Conservation (phyloP, 2,329 filamentous ascomycete genomes). For the Ascochyta rabiei region DNA sequence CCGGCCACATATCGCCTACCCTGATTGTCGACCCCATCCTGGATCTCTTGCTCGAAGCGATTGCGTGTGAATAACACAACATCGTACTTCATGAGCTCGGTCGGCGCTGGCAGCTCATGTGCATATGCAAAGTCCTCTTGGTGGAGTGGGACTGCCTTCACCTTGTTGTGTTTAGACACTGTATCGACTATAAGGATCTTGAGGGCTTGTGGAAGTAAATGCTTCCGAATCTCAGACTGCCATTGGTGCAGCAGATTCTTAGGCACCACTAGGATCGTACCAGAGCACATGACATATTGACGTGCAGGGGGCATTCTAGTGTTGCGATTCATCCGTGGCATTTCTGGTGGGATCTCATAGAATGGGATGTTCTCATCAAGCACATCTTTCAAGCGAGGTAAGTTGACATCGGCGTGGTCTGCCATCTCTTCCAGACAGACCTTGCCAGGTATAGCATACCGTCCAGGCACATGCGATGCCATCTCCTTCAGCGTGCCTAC, state of each 20-base stretch:
- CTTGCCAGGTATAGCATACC: slow-evolving; percentile 73
- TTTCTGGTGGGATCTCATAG: slow-evolving; percentile 50
- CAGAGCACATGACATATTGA: slow-evolving; percentile 68
- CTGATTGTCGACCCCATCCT: slow-evolving; percentile 54
- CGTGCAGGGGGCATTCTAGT: slow-evolving; percentile 49
- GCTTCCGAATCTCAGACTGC: slow-evolving; percentile 79
- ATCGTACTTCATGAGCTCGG: slow-evolving; percentile 70
- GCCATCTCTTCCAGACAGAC: slow-evolving; percentile 65
- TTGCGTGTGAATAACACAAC: slow-evolving; percentile 77
- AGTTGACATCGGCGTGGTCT: slow-evolving; percentile 33
- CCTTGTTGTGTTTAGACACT: slow-evolving; percentile 29
- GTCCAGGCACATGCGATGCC: slow-evolving; percentile 72
- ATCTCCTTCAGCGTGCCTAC: slow-evolving; percentile 74
- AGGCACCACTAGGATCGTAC: slow-evolving; percentile 80
- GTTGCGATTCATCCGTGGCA: slow-evolving; percentile 52
- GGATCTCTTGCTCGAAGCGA: slow-evolving; percentile 72
- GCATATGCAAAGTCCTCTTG: slow-evolving; percentile 40
- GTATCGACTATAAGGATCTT: slow-evolving; percentile 67
- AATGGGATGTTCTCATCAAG: slow-evolving; percentile 45
- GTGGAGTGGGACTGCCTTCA: slow-evolving; percentile 10
- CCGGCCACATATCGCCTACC: slow-evolving; percentile 48
- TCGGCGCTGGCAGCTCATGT: slow-evolving; percentile 61
- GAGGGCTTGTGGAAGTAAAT: slow-evolving; percentile 66
- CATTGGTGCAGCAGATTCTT: slow-evolving; percentile 85
- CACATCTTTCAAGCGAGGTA: slow-evolving; percentile 27